Percentiles rank a stretch among this genome's conserved stretches.
Evolutionary conservation across 768 basidiomycete species (phyloP).

Genomic region (Russula brevipes): DNA sequence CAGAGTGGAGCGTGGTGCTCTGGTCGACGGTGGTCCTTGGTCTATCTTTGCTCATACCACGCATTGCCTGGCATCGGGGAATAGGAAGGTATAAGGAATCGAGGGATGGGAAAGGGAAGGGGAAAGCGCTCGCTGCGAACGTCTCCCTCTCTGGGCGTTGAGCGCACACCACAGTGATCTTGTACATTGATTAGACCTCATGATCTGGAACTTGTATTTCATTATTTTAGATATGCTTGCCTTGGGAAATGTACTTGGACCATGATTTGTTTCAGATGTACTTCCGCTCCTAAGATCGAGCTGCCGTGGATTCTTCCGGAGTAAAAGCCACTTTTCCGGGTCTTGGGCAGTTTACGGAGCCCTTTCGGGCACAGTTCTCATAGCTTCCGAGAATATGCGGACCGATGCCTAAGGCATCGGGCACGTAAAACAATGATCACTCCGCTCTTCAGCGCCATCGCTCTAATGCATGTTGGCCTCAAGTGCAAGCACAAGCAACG

Average conservation of each 20-base stretch:
- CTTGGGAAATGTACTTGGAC: background rate
- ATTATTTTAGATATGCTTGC: background rate
- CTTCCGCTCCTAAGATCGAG: too few relatives aligned
- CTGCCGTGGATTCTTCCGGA: too few relatives aligned
- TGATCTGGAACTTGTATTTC: background rate
- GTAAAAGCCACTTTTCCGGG: background rate
- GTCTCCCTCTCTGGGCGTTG: constrained; percentile 1
- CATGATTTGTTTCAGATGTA: background rate
- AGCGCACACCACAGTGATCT: background rate
- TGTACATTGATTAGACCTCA: background rate
- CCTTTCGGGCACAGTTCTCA: background rate
- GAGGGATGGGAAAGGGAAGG: constrained; percentile 43
- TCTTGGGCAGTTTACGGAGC: background rate
- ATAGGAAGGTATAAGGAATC: constrained; percentile 66
- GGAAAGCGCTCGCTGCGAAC: constrained; percentile 7
- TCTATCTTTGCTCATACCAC: constrained; percentile 59
- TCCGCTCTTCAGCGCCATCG: too few relatives aligned
- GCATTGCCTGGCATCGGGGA: constrained; percentile 70
- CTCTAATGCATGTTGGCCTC: too few relatives aligned
- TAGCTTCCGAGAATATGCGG: background rate
- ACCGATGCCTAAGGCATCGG: background rate
- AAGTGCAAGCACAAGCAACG: background rate
- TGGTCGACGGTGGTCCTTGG: constrained; percentile 64
- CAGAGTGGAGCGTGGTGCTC: constrained; percentile 62
- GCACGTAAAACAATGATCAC: background rate